Conservation (phyloP, 352 stramenopile genomes). For the Pythium utonaiense region DNA sequence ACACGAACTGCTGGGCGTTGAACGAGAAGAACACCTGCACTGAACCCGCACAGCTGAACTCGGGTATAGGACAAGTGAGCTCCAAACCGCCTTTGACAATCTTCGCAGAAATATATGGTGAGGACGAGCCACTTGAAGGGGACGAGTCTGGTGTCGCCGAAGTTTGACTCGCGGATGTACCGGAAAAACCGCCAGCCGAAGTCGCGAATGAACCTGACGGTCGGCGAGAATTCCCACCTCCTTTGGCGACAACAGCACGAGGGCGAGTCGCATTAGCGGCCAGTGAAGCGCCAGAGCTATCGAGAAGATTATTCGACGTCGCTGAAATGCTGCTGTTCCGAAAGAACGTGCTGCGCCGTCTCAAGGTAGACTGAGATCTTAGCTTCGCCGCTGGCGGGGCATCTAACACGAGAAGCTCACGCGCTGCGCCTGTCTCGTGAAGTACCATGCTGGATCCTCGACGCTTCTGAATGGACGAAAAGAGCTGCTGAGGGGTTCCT, state of each 20-base stretch:
- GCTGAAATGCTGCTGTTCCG: conserved; percentile 51
- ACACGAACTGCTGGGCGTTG: conserved; percentile 74
- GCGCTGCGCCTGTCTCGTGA: conserved; percentile 40
- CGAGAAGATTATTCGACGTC: conserved; percentile 33
- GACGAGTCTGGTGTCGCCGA: neutral
- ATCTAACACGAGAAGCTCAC: conserved; percentile 41
- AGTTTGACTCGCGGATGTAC: neutral
- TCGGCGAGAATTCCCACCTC: conserved; percentile 2
- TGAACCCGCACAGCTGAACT: conserved; percentile 38
- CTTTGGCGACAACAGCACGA: conserved; percentile 1
- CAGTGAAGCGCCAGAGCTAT: conserved; percentile 16
- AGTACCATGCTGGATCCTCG: conserved; percentile 46
- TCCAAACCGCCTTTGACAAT: conserved; percentile 39
- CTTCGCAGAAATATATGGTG: conserved; percentile 49
- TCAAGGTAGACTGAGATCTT: conserved; percentile 39
- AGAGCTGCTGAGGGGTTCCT: conserved; percentile 31
- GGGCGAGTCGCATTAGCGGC: conserved; percentile 2
- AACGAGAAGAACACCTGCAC: conserved; percentile 60
- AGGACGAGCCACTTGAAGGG: conserved; percentile 2
- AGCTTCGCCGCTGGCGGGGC: conserved; percentile 26
- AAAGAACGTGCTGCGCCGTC: conserved; percentile 43
- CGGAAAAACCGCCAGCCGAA: neutral
- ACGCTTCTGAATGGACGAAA: conserved; percentile 28
- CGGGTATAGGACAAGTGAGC: conserved; percentile 47
- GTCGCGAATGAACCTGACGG: neutral